Evolutionary conservation across 768 basidiomycete species (phyloP).

Genomic region (Leccinellum luteum): DNA sequence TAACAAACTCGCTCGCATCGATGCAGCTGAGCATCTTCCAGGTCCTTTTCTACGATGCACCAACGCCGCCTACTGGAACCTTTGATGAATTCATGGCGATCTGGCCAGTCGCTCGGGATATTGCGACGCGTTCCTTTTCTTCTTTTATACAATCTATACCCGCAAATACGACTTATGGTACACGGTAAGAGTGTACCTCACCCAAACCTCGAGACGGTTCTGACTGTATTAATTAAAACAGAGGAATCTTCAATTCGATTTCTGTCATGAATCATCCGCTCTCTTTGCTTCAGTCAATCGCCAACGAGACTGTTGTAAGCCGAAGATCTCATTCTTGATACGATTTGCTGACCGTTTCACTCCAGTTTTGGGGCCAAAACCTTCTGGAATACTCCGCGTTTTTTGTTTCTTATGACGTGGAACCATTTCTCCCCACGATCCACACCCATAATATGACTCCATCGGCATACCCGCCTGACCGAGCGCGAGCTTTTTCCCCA

Average conservation of each 20-base stretch:
- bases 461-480: slow-evolving; percentile 47
- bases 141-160: slow-evolving; percentile 8
- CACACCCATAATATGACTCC: slow-evolving; percentile 35
- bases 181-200: not conserved
- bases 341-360: slow-evolving; percentile 1
- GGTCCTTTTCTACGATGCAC: slow-evolving; percentile 57
- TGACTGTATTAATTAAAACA: not conserved
- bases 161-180: not conserved
- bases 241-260: slow-evolving; percentile 6
- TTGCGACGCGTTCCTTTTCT: slow-evolving; percentile 16
- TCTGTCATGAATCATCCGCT: slow-evolving; percentile 6
- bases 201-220: not conserved
- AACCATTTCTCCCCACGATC: slow-evolving; percentile 49
- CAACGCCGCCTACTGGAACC: slow-evolving; percentile 12
- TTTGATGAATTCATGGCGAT: slow-evolving; percentile 28
- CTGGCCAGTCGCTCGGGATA: not conserved
- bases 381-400: not conserved
- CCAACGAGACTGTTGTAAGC: slow-evolving; percentile 16
- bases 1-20: not conserved
- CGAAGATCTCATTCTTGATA: not conserved
- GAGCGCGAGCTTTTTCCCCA: slow-evolving; percentile 36
- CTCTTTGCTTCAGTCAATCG: slow-evolving; percentile 16
- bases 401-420: slow-evolving; percentile 31
- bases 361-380: slow-evolving; percentile 11
- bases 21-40: slow-evolving; percentile 19